Evolutionary conservation across 202 grass and related monocot genomes (phyloP).

Genomic region (Zizania palustris): DNA sequence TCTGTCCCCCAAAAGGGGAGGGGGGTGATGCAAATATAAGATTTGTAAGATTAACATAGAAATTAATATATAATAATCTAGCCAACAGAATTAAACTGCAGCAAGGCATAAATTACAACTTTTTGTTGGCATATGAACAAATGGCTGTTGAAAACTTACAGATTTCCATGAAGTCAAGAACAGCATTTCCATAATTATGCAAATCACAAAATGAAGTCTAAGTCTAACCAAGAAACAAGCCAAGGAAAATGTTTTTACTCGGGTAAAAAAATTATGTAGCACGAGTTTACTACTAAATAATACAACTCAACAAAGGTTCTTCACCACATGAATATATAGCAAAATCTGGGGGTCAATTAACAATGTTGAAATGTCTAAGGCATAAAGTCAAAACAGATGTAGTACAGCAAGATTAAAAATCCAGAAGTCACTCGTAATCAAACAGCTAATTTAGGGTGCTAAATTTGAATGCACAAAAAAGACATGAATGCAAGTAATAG

Average conservation of each 20-base stretch:
- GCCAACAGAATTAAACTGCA: slow-evolving; percentile 16
- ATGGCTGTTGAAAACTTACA: neutral
- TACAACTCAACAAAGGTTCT: slow-evolving; percentile 26
- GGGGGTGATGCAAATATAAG: neutral
- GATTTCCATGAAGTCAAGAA: neutral
- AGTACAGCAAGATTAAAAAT: neutral
- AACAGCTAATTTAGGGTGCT: slow-evolving; percentile 5
- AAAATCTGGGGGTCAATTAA: neutral
- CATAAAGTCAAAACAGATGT: slow-evolving; percentile 20
- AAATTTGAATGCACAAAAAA: neutral
- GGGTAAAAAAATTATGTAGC: neutral
- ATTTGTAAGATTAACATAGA: neutral
- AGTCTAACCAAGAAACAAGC: slow-evolving; percentile 18
- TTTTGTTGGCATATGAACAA: slow-evolving; percentile 7
- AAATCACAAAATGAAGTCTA: slow-evolving; percentile 12
- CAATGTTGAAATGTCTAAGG: neutral
- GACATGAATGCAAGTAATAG: neutral
- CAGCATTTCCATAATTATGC: neutral
- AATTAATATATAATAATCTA: slow-evolving; percentile 15
- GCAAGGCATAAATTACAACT: neutral
- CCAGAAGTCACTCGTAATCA: neutral
- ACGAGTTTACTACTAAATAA: neutral
- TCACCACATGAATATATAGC: neutral
- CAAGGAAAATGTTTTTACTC: neutral
- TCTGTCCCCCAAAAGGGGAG: neutral